A percentile compares a stretch with the other conserved stretches of the same genome.
Evolutionary conservation across 805 yeast species (phyloP).

Genomic region (Nematodospora valgi): DNA sequence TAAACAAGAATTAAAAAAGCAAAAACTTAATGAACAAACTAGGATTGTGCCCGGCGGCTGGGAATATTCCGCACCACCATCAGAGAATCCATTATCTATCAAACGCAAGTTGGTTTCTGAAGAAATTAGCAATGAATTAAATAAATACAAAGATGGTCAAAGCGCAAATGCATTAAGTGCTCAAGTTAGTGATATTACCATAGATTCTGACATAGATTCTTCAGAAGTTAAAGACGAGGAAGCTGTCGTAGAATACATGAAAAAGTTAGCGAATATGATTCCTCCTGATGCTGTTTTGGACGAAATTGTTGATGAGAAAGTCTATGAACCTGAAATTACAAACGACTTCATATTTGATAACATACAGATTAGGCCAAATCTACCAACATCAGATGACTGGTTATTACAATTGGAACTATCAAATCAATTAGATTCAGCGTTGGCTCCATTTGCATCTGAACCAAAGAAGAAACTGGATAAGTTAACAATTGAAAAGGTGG

Average conservation of each 20-base stretch:
- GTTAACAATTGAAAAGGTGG: slow-evolving; percentile 36
- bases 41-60: slow-evolving; percentile 38
- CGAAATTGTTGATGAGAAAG: slow-evolving; percentile 56
- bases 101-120: slow-evolving; percentile 28
- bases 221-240: slow-evolving; percentile 7
- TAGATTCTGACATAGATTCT: slow-evolving; percentile 18
- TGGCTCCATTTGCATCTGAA: slow-evolving; percentile 26
- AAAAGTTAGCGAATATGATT: slow-evolving; percentile 28
- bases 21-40: slow-evolving; percentile 26
- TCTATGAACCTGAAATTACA: slow-evolving; percentile 63
- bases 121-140: slow-evolving; percentile 28
- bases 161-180: slow-evolving; percentile 20
- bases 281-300: slow-evolving; percentile 28
- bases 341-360: slow-evolving; percentile 32
- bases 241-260: slow-evolving; percentile 22
- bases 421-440: slow-evolving; percentile 40
- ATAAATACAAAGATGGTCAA: slow-evolving; percentile 14
- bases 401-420: slow-evolving; percentile 56
- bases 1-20: slow-evolving; percentile 33
- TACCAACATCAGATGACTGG: slow-evolving; percentile 61
- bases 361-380: slow-evolving; percentile 40
- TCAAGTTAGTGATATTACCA: slow-evolving; percentile 30
- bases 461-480: slow-evolving; percentile 15
- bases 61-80: slow-evolving; percentile 16
- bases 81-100: slow-evolving; percentile 20